Evolutionary conservation across 1,139 yeast species (phyloP).

Genomic region (Insectozyma bohioensis): DNA sequence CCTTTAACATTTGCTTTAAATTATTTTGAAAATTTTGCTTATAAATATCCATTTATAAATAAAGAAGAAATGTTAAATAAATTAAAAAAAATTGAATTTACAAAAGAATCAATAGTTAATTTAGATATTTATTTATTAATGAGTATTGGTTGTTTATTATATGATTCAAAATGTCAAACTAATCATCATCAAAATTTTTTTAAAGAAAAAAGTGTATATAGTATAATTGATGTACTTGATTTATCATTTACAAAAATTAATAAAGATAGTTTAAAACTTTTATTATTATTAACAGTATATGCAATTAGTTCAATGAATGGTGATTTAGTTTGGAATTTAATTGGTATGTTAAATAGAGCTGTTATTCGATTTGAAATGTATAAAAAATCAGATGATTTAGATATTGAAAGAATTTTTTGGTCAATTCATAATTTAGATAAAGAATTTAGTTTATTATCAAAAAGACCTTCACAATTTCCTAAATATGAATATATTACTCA

Average conservation of each 20-base stretch:
- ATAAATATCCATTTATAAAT: constrained; percentile 37
- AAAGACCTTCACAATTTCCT: constrained; percentile 39
- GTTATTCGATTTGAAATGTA: constrained; percentile 26
- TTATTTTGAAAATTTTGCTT: constrained; percentile 39
- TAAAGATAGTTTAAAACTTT: constrained; percentile 22
- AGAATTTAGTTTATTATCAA: constrained; percentile 33
- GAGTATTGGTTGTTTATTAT: constrained; percentile 40
- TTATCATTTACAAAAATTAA: constrained; percentile 18
- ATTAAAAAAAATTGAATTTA: constrained; percentile 29
- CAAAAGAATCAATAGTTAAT: constrained; percentile 36
- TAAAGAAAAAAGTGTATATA: constrained; percentile 31
- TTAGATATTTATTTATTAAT: constrained; percentile 39
- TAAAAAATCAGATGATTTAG: constrained; percentile 11
- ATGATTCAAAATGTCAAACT: constrained; percentile 29
- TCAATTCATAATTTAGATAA: constrained; percentile 40
- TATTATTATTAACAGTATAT: constrained; percentile 34
- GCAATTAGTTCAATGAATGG: constrained; percentile 29
- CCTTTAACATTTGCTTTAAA: constrained; percentile 33
- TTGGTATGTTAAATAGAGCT: constrained; percentile 35
- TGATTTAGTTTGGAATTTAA: constrained; percentile 33
- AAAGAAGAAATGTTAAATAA: constrained; percentile 20
- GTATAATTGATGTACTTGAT: constrained; percentile 36
- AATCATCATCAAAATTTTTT: constrained; percentile 27
- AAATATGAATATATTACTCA: constrained; percentile 19
- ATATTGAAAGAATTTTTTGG: constrained; percentile 35